Conservation (phyloP, 176 grass and related monocot genomes). For the Triticum dicoccoides region DNA sequence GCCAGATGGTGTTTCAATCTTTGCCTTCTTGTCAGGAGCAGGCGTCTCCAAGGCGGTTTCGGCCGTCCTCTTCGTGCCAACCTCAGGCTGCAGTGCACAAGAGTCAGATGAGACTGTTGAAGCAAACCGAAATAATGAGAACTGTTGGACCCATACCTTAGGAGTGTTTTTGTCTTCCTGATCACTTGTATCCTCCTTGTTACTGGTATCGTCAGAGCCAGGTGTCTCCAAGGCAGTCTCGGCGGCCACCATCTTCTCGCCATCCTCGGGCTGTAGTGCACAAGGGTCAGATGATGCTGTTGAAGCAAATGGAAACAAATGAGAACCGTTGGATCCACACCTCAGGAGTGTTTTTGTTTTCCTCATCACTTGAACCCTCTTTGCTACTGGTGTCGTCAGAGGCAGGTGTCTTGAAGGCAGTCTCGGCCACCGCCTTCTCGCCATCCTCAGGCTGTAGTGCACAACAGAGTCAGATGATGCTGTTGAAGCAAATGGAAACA, state of each 20-base stretch:
- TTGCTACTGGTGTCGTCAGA: conserved; percentile 12
- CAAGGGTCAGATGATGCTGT: neutral
- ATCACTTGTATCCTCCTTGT: conserved; percentile 19
- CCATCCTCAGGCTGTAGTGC: conserved; percentile 38
- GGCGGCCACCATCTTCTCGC: conserved; percentile 54
- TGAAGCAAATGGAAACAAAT: neutral
- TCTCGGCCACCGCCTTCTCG: conserved; percentile 56
- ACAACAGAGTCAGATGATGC: neutral
- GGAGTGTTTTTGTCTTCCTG: conserved; percentile 65
- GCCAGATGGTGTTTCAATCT: conserved; percentile 46
- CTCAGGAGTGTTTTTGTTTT: conserved; percentile 59
- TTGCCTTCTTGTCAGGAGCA: conserved; percentile 67
- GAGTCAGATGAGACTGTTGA: neutral
- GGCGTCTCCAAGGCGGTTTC: conserved; percentile 33
- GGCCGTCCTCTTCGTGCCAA: conserved; percentile 54
- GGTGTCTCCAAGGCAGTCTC: conserved; percentile 33
- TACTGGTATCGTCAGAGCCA: conserved; percentile 23
- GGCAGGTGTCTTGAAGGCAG: conserved; percentile 34
- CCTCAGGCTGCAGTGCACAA: conserved; percentile 39
- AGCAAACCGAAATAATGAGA: neutral
- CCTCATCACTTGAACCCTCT: conserved; percentile 36
- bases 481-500: neutral
- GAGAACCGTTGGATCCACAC: conserved; percentile 14
- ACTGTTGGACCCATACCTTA: conserved; percentile 27
- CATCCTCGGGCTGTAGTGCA: conserved; percentile 36